Conservation (phyloP, 805 yeast genomes). For the Starmerella bacillaris region DNA sequence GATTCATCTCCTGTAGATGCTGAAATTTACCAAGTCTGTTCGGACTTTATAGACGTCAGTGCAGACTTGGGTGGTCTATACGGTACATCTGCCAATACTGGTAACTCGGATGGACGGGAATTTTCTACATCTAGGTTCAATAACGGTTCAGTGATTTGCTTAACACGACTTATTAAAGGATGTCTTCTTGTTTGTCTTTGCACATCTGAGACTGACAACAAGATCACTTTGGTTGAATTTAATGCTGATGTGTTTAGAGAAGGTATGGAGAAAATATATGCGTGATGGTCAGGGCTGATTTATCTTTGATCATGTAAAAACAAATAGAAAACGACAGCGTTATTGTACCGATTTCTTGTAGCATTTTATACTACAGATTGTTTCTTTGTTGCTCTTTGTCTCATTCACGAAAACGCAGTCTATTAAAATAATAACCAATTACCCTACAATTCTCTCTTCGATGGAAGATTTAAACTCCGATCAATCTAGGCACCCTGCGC, state of each 20-base stretch:
- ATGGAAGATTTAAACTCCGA: no score
- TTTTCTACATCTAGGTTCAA: slow-evolving; percentile 36
- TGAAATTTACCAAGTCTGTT: slow-evolving; percentile 89
- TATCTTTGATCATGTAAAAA: no score
- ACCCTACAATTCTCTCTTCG: no score
- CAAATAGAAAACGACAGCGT: no score
- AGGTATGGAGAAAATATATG: slow-evolving; percentile 29
- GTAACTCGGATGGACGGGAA: slow-evolving; percentile 6
- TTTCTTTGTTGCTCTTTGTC: no score
- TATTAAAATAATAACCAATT: no score
- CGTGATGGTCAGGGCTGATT: no score
- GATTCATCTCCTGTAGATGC: slow-evolving; percentile 92
- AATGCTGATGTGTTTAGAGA: slow-evolving; percentile 67
- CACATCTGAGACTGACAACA: slow-evolving; percentile 42
- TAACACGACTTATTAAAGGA: slow-evolving; percentile 85
- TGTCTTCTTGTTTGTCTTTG: slow-evolving; percentile 77
- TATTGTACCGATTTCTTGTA: no score
- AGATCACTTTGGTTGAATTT: slow-evolving; percentile 60
- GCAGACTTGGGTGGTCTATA: slow-evolving; percentile 51
- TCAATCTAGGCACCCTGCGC: no score
- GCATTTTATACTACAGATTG: no score
- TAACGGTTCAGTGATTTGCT: slow-evolving; percentile 66
- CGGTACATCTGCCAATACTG: slow-evolving; percentile 5
- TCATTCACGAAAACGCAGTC: no score
- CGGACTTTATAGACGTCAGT: slow-evolving; percentile 89